Base-by-base conservation (phyloP, 129 eudicot species). In the Lactuca sativa region DNA sequence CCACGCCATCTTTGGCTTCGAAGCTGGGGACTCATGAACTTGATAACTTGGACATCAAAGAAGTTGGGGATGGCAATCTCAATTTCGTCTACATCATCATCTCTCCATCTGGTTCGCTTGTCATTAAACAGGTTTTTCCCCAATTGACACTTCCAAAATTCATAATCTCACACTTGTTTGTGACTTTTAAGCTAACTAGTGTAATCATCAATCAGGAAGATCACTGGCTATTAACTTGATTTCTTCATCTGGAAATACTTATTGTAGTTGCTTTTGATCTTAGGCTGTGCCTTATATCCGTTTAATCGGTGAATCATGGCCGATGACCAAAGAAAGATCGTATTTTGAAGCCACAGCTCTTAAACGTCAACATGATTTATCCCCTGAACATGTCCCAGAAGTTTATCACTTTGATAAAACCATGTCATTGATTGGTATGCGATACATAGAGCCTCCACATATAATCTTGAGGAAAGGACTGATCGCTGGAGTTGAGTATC, bases 301-400 rank as follows among this genome's bases (percentile, higher is more conserved):
- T 48, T 82, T 85, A 63, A 95, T 95, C n/a, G 99, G 99, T 40
- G 99, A 95, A 74, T 85, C 99, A 81, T 95, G 97, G 96, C 99
- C 97, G 6, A 82, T 95, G 99, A 69, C 99, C 6, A 95, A 90
- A 64, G 99, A 95, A 69, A 87, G 97, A 56, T 90, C 99, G 52
- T 95, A 90, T 74, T 95, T 90, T 76, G 99, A 95, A 81, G 84
- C 97, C 40, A 77, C 69, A 10, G 75, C 92, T 6, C 78, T 90
- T 40, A 82, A 79, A 74, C 91, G 89, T 71, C 93, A 90, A 61
- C 79, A 85, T 8, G 80, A 81, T 30, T 82, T 95, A 77, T 95
- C 93, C 34, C 97, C 97, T 55, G 79, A 82, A 38, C 95, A 87
- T 43, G 97, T 87, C 62, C 99, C 99, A 4, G 92, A 87, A 73